Conservation (phyloP, 1,284 basidiomycete genomes). For the Apiotrichum porosum region DNA sequence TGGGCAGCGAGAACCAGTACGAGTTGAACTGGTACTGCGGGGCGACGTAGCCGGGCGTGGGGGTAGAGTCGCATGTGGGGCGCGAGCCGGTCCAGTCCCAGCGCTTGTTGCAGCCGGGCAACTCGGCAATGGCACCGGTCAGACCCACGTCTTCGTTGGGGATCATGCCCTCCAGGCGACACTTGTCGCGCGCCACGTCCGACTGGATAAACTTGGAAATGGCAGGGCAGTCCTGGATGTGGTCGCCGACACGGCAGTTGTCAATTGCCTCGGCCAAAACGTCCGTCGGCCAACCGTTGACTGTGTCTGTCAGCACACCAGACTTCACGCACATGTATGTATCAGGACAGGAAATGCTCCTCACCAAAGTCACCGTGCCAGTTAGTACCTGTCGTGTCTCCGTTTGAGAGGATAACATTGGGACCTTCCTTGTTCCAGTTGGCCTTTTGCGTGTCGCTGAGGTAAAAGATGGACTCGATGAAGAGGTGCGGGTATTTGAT, state of each 20-base stretch:
- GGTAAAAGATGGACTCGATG: slow-evolving; percentile 4
- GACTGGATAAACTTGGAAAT: neutral
- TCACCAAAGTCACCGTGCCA: slow-evolving; percentile 15
- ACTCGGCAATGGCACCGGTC: slow-evolving; percentile 1
- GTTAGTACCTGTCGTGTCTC: slow-evolving; percentile 9
- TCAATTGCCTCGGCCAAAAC: slow-evolving; percentile 3
- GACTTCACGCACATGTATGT: no score
- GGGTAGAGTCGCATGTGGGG: no score
- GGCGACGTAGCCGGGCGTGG: neutral
- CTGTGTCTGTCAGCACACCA: no score
- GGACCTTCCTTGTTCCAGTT: slow-evolving; percentile 2
- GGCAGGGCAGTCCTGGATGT: slow-evolving; percentile 1
- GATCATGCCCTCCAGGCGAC: neutral
- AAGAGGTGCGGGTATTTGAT: slow-evolving; percentile 12
- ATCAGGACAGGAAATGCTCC: no score
- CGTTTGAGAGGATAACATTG: slow-evolving; percentile 12
- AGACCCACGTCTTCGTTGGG: slow-evolving; percentile 2
- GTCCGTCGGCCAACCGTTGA: slow-evolving; percentile 9
- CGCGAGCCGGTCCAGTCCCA: slow-evolving; percentile 2
- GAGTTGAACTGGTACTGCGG: no score
- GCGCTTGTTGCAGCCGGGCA: slow-evolving; percentile 13
- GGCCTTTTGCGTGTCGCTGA: neutral
- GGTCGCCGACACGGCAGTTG: neutral
- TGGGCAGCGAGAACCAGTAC: no score
- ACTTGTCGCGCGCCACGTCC: neutral